Evolutionary conservation across 2,329 filamentous ascomycete genomes (phyloP).

Genomic region (Aspergillus tanneri): DNA sequence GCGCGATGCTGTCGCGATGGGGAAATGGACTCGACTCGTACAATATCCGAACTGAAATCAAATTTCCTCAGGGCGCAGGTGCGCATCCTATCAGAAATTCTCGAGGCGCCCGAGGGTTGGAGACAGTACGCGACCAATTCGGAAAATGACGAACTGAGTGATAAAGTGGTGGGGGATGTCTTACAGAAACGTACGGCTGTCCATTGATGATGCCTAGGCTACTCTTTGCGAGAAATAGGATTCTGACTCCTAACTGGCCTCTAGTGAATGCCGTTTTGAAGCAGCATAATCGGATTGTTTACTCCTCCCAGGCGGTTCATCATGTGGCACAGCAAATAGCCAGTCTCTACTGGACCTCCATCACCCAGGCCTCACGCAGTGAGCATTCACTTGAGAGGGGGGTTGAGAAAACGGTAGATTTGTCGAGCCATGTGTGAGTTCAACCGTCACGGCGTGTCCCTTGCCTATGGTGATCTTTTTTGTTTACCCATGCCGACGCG

Average conservation of each 20-base stretch:
- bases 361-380: constrained; percentile 36
- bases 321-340: constrained; percentile 58
- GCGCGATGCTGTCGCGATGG: constrained; percentile 16
- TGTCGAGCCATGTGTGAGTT: constrained; percentile 40
- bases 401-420: constrained; percentile 40
- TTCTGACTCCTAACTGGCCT: background rate
- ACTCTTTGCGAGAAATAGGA: background rate
- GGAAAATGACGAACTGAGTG: constrained; percentile 47
- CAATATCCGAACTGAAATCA: constrained; percentile 53
- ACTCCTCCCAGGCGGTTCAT: constrained; percentile 55
- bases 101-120: constrained; percentile 50
- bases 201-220: background rate
- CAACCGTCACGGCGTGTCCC: background rate
- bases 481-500: constrained; percentile 8
- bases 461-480: constrained; percentile 3
- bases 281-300: constrained; percentile 54
- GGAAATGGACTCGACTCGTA: constrained; percentile 42
- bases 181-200: constrained; percentile 49
- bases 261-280: constrained; percentile 53
- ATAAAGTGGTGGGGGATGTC: constrained; percentile 52
- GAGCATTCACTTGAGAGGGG: constrained; percentile 25
- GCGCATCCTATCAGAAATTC: constrained; percentile 51
- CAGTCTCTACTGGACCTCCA: constrained; percentile 54
- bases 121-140: constrained; percentile 43
- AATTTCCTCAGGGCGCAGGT: constrained; percentile 53